Conservation (phyloP, 257 asterid genomes). For the Gentiana straminea region DNA sequence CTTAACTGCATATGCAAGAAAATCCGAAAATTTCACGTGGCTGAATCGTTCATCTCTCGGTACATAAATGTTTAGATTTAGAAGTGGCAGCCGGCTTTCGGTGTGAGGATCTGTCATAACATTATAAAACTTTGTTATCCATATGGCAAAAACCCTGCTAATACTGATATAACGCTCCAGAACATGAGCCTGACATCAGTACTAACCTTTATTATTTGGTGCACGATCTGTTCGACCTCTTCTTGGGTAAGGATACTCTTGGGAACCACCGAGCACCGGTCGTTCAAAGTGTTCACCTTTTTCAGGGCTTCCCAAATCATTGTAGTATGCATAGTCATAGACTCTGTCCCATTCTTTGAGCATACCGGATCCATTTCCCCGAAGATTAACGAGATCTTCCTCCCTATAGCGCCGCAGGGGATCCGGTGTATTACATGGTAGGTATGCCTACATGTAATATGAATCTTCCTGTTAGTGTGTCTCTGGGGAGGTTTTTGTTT, state of each 20-base stretch:
- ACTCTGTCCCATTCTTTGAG: constrained; percentile 16
- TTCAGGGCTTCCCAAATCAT: constrained; percentile 9
- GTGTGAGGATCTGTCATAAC: constrained; percentile 8
- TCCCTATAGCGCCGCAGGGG: constrained; percentile 8
- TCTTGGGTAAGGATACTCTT: constrained; percentile 12
- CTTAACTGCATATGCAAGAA: constrained; percentile 39
- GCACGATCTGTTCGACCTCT: constrained; percentile 16
- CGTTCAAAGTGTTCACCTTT: constrained; percentile 3
- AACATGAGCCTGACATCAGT: neutral
- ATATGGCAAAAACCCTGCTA: neutral
- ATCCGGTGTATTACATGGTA: constrained; percentile 13
- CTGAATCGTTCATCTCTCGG: constrained; percentile 67
- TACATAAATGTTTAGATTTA: constrained; percentile 42
- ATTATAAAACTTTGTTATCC: neutral
- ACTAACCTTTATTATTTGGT: constrained; percentile 1
- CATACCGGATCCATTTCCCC: constrained; percentile 13
- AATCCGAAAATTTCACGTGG: constrained; percentile 49
- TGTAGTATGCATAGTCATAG: constrained; percentile 12
- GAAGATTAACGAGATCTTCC: constrained; percentile 10
- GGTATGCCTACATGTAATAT: constrained; percentile 3
- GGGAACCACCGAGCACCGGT: constrained; percentile 8
- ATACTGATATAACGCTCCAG: neutral
- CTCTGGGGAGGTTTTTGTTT: neutral
- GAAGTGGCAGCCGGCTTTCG: constrained; percentile 14
- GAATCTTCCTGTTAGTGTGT: neutral